Conservation (phyloP, 164 flowering plant genomes). For the Tetrastigma voinierianum region DNA sequence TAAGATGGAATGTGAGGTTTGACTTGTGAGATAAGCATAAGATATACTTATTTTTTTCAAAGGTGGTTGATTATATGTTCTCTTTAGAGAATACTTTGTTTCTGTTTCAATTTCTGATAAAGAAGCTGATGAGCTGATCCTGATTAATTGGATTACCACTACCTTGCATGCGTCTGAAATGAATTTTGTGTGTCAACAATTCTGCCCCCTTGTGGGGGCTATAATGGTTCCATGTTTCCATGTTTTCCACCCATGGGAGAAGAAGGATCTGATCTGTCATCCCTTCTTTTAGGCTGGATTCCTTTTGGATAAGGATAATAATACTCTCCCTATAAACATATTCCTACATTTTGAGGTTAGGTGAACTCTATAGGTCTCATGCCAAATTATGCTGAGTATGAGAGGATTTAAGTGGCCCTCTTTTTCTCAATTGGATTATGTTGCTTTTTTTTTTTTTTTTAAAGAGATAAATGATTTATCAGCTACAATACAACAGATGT, state of each 20-base stretch:
- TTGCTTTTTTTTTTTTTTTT: too few relatives aligned
- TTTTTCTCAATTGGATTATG: too few relatives aligned
- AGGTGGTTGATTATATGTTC: not conserved
- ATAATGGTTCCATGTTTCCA: too few relatives aligned
- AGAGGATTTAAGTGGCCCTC: not conserved
- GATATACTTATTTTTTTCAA: not conserved
- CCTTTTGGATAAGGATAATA: not conserved
- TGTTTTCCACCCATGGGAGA: not conserved
- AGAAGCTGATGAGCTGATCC: too few relatives aligned
- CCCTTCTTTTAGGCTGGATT: not conserved
- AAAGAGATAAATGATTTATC: too few relatives aligned
- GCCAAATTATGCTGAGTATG: not conserved
- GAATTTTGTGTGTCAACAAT: too few relatives aligned
- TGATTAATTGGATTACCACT: too few relatives aligned
- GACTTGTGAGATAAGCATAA: constrained; percentile 44
- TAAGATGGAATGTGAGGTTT: constrained; percentile 84
- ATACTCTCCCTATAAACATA: not conserved
- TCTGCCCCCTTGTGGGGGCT: too few relatives aligned
- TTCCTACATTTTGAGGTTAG: not conserved
- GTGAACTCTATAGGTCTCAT: not conserved
- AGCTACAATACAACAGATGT: too few relatives aligned
- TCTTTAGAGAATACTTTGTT: not conserved
- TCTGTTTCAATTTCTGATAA: too few relatives aligned
- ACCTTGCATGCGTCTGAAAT: too few relatives aligned
- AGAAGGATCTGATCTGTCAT: not conserved